These are phyloP conservation scores for Pseudonitzschia pungens DNA, from an alignment of 108 stramenopile genomes.

Conservation along the genomic window DNA sequence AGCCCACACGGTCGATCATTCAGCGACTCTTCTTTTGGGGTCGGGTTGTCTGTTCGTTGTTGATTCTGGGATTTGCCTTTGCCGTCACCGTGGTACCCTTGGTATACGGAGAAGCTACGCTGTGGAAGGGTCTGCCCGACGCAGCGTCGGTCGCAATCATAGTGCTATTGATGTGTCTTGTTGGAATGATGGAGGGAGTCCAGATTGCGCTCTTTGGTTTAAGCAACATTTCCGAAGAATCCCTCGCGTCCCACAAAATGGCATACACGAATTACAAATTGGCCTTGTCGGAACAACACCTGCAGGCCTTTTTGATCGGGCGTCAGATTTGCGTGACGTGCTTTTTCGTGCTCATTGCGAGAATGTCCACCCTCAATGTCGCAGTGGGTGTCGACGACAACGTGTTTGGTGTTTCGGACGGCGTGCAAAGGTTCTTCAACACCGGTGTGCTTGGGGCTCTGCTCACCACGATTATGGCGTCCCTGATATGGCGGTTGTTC, in stretches of 20 bases:
- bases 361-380: slow-evolving; percentile 23
- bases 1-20: slow-evolving; percentile 29
- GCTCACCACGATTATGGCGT: slow-evolving; percentile 39
- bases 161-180: slow-evolving; percentile 39
- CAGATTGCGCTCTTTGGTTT: slow-evolving; percentile 64
- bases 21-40: slow-evolving; percentile 47
- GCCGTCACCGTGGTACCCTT: slow-evolving; percentile 47
- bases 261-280: slow-evolving; percentile 53
- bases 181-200: slow-evolving; percentile 61
- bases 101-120: slow-evolving; percentile 38
- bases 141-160: slow-evolving; percentile 40
- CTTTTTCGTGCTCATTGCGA: slow-evolving; percentile 40
- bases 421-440: slow-evolving; percentile 43
- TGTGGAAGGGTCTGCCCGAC: slow-evolving; percentile 40
- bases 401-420: slow-evolving; percentile 33
- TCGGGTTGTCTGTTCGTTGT: slow-evolving; percentile 41
- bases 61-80: slow-evolving; percentile 50
- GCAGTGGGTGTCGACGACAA: slow-evolving; percentile 16
- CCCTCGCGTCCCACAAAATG: slow-evolving; percentile 36
- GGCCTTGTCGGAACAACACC: slow-evolving; percentile 48
- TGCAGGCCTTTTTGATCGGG: slow-evolving; percentile 58
- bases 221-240: slow-evolving; percentile 36
- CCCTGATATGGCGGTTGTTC: slow-evolving; percentile 41
- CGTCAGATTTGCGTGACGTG: slow-evolving; percentile 45
- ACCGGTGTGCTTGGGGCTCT: slow-evolving; percentile 46